These are phyloP conservation scores for Melaleuca quinquenervia DNA, from an alignment of 345 rosid genomes.

Conservation along the genomic window DNA sequence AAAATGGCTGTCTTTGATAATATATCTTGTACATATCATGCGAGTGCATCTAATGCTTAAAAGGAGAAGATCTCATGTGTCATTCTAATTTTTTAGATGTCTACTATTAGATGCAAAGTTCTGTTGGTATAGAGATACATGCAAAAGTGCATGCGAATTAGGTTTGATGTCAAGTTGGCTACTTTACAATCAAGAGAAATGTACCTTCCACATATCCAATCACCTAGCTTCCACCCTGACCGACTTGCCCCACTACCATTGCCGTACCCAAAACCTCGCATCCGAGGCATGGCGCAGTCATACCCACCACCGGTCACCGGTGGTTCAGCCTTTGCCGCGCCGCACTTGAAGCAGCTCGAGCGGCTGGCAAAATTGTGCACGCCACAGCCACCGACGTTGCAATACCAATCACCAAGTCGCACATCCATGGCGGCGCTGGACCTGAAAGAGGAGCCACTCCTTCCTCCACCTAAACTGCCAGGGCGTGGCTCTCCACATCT, in stretches of 20 bases:
- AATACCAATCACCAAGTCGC: constrained; percentile 95
- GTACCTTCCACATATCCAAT: constrained; percentile 88
- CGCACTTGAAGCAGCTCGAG: constrained; percentile 87
- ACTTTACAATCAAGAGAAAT: not conserved
- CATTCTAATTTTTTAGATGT: not conserved
- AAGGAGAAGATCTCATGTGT: not conserved
- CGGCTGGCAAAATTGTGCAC: constrained; percentile 92
- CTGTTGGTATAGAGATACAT: not conserved
- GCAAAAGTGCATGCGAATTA: not conserved
- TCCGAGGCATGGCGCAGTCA: constrained; percentile 29
- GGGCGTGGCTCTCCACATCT: constrained; percentile 39
- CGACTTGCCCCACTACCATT: constrained; percentile 22
- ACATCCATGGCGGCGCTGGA: constrained; percentile 76
- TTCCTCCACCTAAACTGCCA: constrained; percentile 25
- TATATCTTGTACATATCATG: not conserved
- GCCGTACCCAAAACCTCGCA: constrained; percentile 25
- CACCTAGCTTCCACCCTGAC: constrained; percentile 86
- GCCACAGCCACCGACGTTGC: constrained; percentile 74
- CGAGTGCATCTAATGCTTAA: not conserved
- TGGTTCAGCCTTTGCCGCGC: constrained; percentile 59
- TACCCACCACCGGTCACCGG: constrained; percentile 12
- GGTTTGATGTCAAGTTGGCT: not conserved
- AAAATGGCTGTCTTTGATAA: not conserved
- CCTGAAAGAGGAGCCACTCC: constrained; percentile 21
- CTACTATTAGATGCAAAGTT: not conserved